Conservation (phyloP, 208 protist genomes). For the Leishmania arabica region DNA sequence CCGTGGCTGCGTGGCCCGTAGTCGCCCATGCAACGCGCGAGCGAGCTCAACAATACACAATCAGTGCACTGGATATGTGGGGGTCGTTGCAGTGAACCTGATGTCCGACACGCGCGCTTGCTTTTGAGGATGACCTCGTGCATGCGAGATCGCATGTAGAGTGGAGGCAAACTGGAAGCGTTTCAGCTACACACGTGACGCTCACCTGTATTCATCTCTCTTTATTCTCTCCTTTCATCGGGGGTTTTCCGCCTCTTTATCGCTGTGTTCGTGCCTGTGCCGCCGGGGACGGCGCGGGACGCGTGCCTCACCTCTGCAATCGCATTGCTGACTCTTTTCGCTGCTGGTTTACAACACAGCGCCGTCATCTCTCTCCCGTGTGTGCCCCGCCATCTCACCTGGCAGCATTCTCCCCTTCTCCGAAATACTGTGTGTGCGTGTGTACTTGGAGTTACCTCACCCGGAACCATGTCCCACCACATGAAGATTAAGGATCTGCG, state of each 20-base stretch:
- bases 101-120: neutral
- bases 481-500: conserved; percentile 92
- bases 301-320: neutral
- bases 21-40: neutral
- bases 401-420: neutral
- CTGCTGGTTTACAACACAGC: neutral
- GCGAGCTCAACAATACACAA: neutral
- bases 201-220: neutral
- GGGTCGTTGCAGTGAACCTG: neutral
- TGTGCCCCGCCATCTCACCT: neutral
- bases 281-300: neutral
- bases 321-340: neutral
- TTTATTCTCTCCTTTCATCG: neutral
- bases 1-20: neutral
- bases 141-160: neutral
- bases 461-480: conserved; percentile 80
- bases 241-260: neutral
- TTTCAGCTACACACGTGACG: neutral
- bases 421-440: neutral
- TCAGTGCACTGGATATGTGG: neutral
- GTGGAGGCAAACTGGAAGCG: neutral
- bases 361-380: neutral
- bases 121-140: neutral
- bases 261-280: neutral
- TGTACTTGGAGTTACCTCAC: neutral